These are phyloP conservation scores for Trichosporon sp. DNA, from an alignment of 1,284 basidiomycete species.

Conservation along the genomic window DNA sequence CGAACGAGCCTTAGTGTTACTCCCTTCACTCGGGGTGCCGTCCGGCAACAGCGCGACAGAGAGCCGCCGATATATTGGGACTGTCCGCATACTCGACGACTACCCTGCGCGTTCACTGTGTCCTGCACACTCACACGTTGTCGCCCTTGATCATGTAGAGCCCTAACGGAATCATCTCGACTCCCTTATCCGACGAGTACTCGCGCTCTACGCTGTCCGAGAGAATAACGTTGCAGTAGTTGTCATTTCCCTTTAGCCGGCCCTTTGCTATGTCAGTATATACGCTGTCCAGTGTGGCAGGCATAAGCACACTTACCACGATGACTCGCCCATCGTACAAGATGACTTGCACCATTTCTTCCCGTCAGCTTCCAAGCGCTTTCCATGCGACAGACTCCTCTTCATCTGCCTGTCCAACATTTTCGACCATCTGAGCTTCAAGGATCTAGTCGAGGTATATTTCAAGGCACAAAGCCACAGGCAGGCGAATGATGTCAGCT, in stretches of 20 bases:
- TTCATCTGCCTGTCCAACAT: neutral
- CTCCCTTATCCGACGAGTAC: slow-evolving; percentile 80
- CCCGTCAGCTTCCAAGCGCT: neutral
- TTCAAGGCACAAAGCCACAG: neutral
- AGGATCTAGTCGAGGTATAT: neutral
- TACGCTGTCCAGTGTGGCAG: no score
- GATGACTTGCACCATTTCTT: slow-evolving; percentile 48
- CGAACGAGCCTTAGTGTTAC: no score
- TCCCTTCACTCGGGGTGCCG: no score
- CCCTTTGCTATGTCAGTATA: slow-evolving; percentile 56
- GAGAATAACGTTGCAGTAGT: slow-evolving; percentile 87
- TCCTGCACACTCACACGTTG: slow-evolving; percentile 65
- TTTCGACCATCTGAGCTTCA: no score
- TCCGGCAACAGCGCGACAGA: no score
- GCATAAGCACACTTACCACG: slow-evolving; percentile 30
- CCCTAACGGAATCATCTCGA: slow-evolving; percentile 92
- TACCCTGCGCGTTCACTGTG: neutral
- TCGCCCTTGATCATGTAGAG: slow-evolving; percentile 96
- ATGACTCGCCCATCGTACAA: slow-evolving; percentile 48
- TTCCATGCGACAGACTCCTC: neutral
- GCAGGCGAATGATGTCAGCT: neutral
- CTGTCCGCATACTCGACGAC: neutral
- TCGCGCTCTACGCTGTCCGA: slow-evolving; percentile 85
- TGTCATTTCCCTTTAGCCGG: slow-evolving; percentile 80
- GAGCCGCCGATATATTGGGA: no score